Base-by-base conservation (phyloP, 306 rosid species). In the Cyamopsis tetragonoloba region DNA sequence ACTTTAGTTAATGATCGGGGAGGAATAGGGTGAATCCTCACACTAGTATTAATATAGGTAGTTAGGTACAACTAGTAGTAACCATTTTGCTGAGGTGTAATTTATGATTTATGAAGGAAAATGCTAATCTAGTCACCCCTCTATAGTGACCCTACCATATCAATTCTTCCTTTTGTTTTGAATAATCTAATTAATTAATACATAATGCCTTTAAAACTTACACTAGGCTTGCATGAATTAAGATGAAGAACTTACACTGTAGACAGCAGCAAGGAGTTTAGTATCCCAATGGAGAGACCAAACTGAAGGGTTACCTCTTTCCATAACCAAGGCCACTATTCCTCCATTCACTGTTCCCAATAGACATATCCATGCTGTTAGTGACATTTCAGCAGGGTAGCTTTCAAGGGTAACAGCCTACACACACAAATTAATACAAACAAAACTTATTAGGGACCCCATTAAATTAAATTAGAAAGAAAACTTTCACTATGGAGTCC, bases 321-420 rank as follows among this genome's bases (percentile, higher is more conserved):
- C 99, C 96, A 87, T 89, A 14, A 90, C 62, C 28, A 93, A 61
- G 7, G 92, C 99, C 47, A 90, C 82, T 15, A 63, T 61, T n/a
- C 90, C 83, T 20, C 99, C 99, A 67, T 90, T 90, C 50, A 79
- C 2, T 1, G 99, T 77, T 49, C 97, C 99, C 77, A 90, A 27
- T 37, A 88, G 66, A 66, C 99, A 93, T 75, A 93, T 88, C 99
- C 99, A 93, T 48, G 99, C 87, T 19, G 99, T 88, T 2, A 93
- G 91, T 12, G 99, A 93, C 32, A 93, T 87, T 73, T 93, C 99
- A 3, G 97, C 89, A 0, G 99, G 97, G 82, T 93, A 93, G 44
- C 84, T 14, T 77, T 87, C 81, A 46, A 93, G 84, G 9, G 99
- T 90, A 37, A 86, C 48, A 37, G 97, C 85, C 99, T 93, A 39